Conservation (phyloP, 2,329 filamentous ascomycete genomes). For the Colletotrichum endophyticum region DNA sequence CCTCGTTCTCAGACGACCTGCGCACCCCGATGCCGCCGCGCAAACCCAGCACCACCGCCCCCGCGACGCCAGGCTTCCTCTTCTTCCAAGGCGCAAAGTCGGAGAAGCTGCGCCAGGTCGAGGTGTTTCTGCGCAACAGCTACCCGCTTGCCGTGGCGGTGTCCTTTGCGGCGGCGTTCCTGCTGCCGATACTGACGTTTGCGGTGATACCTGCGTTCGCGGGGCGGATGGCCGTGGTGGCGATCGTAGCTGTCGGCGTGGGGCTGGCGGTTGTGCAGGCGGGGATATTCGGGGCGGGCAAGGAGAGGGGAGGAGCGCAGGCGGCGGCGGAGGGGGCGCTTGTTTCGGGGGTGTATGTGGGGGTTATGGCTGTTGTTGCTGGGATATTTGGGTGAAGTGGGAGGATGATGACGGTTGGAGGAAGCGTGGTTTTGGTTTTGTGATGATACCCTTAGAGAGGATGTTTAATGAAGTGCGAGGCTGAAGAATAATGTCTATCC, state of each 20-base stretch:
- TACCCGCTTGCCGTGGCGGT: slow-evolving; percentile 38
- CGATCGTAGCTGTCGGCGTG: slow-evolving; percentile 55
- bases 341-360: slow-evolving; percentile 36
- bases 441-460: neutral
- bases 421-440: neutral
- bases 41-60: neutral
- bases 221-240: slow-evolving; percentile 61
- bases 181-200: slow-evolving; percentile 65
- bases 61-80: neutral
- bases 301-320: slow-evolving; percentile 20
- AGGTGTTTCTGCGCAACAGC: neutral
- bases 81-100: neutral
- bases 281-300: slow-evolving; percentile 27
- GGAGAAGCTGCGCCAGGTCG: neutral
- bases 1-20: slow-evolving; percentile 4
- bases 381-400: slow-evolving; percentile 23
- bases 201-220: slow-evolving; percentile 60
- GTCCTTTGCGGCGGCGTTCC: slow-evolving; percentile 53
- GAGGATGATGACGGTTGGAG: neutral
- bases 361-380: slow-evolving; percentile 39
- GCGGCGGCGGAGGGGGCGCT: slow-evolving; percentile 24
- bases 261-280: slow-evolving; percentile 33
- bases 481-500: neutral
- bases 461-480: neutral
- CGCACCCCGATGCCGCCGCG: slow-evolving; percentile 22